Evolutionary conservation across 179 eudicot species (phyloP), one percentile per base, ranked within the genome.

Genomic region (Silene noctiflora): DNA sequence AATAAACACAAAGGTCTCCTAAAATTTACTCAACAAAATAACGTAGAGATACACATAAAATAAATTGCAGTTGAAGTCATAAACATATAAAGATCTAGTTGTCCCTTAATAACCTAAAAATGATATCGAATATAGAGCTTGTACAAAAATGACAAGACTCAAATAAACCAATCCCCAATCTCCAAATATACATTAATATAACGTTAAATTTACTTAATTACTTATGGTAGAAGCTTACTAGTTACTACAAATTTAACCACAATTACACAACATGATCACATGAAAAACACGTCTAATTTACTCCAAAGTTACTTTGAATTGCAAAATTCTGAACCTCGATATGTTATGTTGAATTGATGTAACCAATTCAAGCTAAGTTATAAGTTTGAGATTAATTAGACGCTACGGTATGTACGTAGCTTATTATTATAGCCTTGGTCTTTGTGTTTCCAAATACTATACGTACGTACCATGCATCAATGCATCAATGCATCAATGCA

Each of bases 251-350:
- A 27, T 76, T 79, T 75, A 46, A 74, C 81, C 75, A 75, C 75
- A 61, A 71, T 80, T 81, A 77, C 78, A 77, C 53, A 81, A 73
- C 80, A 68, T 76, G 8, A 58, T 74, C 85, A 83, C 83, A 75
- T 83, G 81, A 83, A 27, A 78, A 75, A 78, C 84, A 83, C 82
- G 76, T 83, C 81, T 80, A 81, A 75, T 81, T 72, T 83, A 84
- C 85, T 84, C 83, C 83, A 82, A 82, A 76, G 55, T 76, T 60
- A 77, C 69, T 69, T 63, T 69, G 13, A 61, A 56, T 16, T 31
- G 33, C 63, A 75, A 65, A 65, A 4, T 64, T 17, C 1, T 22
- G 55, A 42, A 59, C 33, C n/a, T 51, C 20, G 31, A 19, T 74
- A 51, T 16, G 11, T 51, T 10, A 51, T 51, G 1, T 51, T n/a